A percentile compares a stretch with the other conserved stretches of the same genome.
Evolutionary conservation across 1,284 basidiomycete species (phyloP).

Genomic region (Apiotrichum porosum): DNA sequence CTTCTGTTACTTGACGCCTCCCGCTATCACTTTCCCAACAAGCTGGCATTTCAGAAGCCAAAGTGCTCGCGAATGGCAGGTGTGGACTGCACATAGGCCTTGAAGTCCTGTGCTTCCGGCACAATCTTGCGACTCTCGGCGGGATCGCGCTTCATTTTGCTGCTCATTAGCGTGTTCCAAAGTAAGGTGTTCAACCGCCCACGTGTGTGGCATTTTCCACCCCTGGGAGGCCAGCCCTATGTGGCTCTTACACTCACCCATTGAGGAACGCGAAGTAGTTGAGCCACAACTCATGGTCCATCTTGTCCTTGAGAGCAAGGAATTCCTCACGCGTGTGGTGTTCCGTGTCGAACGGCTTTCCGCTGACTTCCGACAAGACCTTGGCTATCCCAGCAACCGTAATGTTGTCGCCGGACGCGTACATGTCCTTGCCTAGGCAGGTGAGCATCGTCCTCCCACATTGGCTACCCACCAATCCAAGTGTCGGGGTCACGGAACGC

Average conservation of each 20-base stretch:
- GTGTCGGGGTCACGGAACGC: conserved; percentile 28
- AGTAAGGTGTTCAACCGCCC: too few species aligned
- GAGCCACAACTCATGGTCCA: conserved; percentile 13
- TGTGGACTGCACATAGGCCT: background rate
- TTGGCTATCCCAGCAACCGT: conserved; percentile 6
- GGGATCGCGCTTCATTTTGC: conserved; percentile 8
- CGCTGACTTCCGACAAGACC: conserved; percentile 5
- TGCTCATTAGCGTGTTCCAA: conserved; percentile 1
- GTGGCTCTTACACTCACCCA: too few species aligned
- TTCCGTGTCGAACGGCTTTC: conserved; percentile 3
- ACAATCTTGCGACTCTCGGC: conserved; percentile 3
- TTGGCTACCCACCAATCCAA: conserved; percentile 28
- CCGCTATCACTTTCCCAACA: too few species aligned
- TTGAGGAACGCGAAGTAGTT: conserved; percentile 19
- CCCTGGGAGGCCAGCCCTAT: too few species aligned
- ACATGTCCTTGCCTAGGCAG: conserved; percentile 16
- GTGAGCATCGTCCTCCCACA: too few species aligned
- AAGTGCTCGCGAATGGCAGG: conserved; percentile 1
- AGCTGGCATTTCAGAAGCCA: background rate
- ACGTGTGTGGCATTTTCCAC: too few species aligned
- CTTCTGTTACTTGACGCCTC: too few species aligned
- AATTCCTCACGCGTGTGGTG: conserved; percentile 8
- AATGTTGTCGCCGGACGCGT: conserved; percentile 10
- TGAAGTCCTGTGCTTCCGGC: conserved; percentile 10
- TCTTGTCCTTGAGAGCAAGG: background rate